phyloP scores from a whole-genome alignment of 306 rosid species.

The Pyrus bretschneideri region DNA sequence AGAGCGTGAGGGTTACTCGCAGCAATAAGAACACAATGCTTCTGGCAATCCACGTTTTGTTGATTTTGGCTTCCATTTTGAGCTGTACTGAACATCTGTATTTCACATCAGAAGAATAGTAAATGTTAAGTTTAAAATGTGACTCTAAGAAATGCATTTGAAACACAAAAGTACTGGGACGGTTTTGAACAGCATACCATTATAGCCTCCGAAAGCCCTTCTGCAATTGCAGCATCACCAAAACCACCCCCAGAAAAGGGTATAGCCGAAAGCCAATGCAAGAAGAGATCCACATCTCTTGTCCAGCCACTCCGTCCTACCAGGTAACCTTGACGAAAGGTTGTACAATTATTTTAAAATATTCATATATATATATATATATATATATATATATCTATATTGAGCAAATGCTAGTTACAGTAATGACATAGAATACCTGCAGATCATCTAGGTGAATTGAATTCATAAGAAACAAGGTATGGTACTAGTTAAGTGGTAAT shows the following conservation, averaged over 20 bases:
- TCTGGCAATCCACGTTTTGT: slow-evolving; percentile 69
- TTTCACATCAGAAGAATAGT: background rate
- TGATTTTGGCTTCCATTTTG: slow-evolving; percentile 72
- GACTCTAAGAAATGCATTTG: background rate
- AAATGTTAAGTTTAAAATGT: background rate
- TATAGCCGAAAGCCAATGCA: slow-evolving; percentile 51
- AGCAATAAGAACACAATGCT: slow-evolving; percentile 84
- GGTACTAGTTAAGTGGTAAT: background rate
- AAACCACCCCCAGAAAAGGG: slow-evolving; percentile 92
- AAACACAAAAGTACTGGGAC: background rate
- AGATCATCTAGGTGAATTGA: background rate
- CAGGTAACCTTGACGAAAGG: slow-evolving; percentile 53
- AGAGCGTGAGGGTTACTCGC: slow-evolving; percentile 91
- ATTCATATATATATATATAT: background rate
- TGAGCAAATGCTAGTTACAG: background rate
- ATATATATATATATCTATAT: background rate
- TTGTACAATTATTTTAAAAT: slow-evolving; percentile 1
- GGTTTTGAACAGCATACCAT: slow-evolving; percentile 47
- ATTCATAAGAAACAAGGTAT: background rate
- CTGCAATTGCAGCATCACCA: slow-evolving; percentile 90
- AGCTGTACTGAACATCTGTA: slow-evolving; percentile 67
- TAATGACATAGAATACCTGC: background rate
- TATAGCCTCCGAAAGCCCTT: slow-evolving; percentile 94
- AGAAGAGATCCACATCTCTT: slow-evolving; percentile 67
- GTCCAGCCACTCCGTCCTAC: slow-evolving; percentile 95